Conservation (phyloP, 73 alveolate species). For the Diophrys appendiculata region DNA sequence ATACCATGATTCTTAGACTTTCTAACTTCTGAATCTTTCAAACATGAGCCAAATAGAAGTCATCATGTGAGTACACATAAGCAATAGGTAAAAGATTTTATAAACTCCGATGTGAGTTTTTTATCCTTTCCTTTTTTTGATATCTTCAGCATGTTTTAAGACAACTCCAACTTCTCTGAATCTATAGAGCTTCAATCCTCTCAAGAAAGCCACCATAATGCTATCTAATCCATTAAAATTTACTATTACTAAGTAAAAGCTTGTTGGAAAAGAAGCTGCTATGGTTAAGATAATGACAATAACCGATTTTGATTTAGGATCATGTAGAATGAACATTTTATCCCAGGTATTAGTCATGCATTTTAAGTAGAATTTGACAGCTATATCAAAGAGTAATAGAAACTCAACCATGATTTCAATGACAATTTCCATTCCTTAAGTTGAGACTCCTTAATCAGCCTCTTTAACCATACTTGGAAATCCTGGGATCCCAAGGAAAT, state of each 20-base stretch:
- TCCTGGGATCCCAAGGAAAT: constrained; percentile 59
- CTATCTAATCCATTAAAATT: not conserved
- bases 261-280: not conserved
- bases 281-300: not conserved
- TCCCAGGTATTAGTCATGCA: constrained; percentile 8
- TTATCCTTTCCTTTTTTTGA: not conserved
- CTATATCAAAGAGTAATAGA: constrained; percentile 30
- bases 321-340: constrained; percentile 47
- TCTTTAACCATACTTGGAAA: no score
- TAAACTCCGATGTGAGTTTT: not conserved
- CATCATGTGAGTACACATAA: constrained; percentile 2
- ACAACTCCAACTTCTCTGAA: constrained; percentile 4
- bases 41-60: not conserved
- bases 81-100: not conserved
- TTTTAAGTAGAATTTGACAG: constrained; percentile 6
- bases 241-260: not conserved
- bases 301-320: not conserved
- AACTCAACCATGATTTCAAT: constrained; percentile 44
- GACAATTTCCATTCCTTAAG: constrained; percentile 25
- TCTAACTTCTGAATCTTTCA: not conserved
- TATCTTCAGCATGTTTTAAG: not conserved
- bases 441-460: no score
- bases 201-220: not conserved
- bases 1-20: not conserved
- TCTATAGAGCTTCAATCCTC: not conserved